phyloP scores from a whole-genome alignment of 2,329 filamentous ascomycete species.

The Cladosporium velox region DNA sequence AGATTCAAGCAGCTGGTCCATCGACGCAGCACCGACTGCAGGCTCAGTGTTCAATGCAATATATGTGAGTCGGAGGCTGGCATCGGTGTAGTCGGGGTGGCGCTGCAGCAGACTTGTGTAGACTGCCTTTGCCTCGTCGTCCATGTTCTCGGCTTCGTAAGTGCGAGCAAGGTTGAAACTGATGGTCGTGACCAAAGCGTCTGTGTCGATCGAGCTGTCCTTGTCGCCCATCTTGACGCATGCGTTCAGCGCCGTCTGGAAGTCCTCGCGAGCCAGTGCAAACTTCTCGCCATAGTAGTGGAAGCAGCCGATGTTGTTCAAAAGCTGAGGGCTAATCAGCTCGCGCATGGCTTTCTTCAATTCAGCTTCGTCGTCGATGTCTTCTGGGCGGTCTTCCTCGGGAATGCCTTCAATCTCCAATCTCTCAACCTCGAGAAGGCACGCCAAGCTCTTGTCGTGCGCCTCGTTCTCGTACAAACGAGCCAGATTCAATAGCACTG shows the following conservation, averaged over 20 bases:
- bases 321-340: conserved; percentile 79
- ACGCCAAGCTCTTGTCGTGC: conserved; percentile 89
- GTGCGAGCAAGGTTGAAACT: conserved; percentile 94
- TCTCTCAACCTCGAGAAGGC: conserved; percentile 87
- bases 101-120: conserved; percentile 84
- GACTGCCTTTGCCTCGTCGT: conserved; percentile 80
- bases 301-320: conserved; percentile 98
- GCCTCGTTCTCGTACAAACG: conserved; percentile 83
- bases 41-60: conserved; percentile 81
- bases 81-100: conserved; percentile 88
- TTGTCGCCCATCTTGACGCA: conserved; percentile 79
- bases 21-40: conserved; percentile 79
- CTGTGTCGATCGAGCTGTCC: conserved; percentile 72
- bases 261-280: conserved; percentile 77
- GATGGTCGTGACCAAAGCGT: conserved; percentile 91
- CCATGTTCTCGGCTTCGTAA: conserved; percentile 81
- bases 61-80: conserved; percentile 83
- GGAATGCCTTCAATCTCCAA: conserved; percentile 80
- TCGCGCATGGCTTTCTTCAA: conserved; percentile 64
- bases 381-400: conserved; percentile 63
- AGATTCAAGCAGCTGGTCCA: conserved; percentile 81
- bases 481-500: conserved; percentile 87
- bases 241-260: conserved; percentile 86
- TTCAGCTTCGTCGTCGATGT: conserved; percentile 40
- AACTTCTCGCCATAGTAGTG: conserved; percentile 85